Percentiles rank a stretch among this genome's conserved stretches.
phyloP scores from a whole-genome alignment of 352 stramenopile species.

The Elongisporangium prolatum region DNA sequence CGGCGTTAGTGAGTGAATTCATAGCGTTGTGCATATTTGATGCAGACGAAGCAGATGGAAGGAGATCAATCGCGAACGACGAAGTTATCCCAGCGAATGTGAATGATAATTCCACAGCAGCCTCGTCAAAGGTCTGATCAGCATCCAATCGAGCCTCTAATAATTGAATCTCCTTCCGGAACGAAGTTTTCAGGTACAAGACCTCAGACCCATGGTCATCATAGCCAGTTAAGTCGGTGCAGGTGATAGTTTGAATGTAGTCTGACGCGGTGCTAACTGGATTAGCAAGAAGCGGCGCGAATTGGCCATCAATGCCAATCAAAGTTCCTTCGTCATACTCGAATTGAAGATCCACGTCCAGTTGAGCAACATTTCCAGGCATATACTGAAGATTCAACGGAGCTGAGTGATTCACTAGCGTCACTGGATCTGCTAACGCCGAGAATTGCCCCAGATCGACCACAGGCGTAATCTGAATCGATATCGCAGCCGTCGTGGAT shows the following conservation, averaged over 20 bases:
- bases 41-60: neutral
- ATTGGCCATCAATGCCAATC: constrained; percentile 17
- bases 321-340: constrained; percentile 17
- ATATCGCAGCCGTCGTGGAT: constrained; percentile 8
- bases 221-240: neutral
- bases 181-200: constrained; percentile 1
- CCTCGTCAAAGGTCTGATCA: neutral
- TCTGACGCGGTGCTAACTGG: neutral
- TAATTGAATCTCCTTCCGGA: neutral
- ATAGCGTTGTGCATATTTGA: neutral
- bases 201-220: constrained; percentile 1
- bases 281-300: neutral
- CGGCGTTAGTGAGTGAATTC: neutral
- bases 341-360: constrained; percentile 14
- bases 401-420: constrained; percentile 7
- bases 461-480: constrained; percentile 12
- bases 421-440: constrained; percentile 3
- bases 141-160: neutral
- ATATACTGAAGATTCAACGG: constrained; percentile 10
- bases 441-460: constrained; percentile 12
- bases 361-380: constrained; percentile 11
- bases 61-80: neutral
- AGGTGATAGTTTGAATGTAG: neutral
- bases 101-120: neutral
- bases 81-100: neutral